Conservation (phyloP, 1,284 basidiomycete species). For the Coniferiporia sulphurascens region DNA sequence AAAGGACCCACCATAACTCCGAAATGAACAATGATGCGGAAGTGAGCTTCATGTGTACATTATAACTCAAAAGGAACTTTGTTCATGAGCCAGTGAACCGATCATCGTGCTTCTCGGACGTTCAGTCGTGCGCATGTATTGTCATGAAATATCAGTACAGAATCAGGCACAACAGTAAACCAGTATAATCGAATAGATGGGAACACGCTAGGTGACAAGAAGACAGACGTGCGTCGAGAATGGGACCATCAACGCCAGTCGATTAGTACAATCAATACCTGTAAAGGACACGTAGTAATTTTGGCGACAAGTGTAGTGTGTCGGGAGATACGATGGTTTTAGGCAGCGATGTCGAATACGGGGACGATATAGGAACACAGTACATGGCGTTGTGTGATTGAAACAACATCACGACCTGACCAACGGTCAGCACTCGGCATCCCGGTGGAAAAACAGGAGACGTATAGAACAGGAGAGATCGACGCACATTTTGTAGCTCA, state of each 20-base stretch:
- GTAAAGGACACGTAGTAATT: neutral
- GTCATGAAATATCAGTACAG: neutral
- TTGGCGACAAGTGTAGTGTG: neutral
- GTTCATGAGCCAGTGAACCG: too few species aligned
- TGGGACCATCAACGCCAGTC: neutral
- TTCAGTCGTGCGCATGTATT: neutral
- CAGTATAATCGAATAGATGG: neutral
- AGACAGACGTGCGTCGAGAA: neutral
- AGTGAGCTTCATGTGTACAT: neutral
- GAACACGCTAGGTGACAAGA: neutral
- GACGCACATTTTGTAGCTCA: conserved; percentile 78
- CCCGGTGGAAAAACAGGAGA: neutral
- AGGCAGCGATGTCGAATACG: neutral
- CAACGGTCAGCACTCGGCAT: conserved; percentile 7
- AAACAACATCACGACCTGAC: conserved; percentile 8
- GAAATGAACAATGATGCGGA: neutral
- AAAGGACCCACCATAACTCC: too few species aligned
- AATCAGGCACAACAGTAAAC: neutral
- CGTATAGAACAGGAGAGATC: conserved; percentile 24
- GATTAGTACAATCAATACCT: neutral
- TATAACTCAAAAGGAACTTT: neutral
- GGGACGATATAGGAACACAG: neutral
- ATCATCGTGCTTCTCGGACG: neutral
- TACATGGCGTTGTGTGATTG: neutral
- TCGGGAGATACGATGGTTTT: neutral